Conservation (phyloP, 345 rosid genomes). For the Eucalyptus cladocalyx region DNA sequence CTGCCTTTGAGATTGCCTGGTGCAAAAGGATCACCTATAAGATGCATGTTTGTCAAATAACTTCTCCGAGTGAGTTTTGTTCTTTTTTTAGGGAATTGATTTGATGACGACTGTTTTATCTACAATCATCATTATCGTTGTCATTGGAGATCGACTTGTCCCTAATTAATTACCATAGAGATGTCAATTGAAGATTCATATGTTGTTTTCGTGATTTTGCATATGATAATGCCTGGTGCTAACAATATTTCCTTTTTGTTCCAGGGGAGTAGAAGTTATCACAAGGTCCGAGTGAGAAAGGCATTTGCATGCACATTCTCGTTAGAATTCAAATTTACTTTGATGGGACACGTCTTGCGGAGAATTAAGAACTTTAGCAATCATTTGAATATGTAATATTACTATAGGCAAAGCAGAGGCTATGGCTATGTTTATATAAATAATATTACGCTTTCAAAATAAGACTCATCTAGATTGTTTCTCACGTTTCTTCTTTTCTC, state of each 20-base stretch:
- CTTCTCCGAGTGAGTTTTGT: too few species aligned
- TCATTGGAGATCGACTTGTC: neutral
- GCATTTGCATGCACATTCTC: neutral
- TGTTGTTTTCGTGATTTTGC: neutral
- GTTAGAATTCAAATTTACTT: neutral
- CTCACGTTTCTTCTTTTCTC: neutral
- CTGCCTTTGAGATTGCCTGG: neutral
- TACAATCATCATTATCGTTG: neutral
- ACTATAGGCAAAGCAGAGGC: too few species aligned
- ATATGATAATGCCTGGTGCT: neutral
- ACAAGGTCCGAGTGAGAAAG: neutral
- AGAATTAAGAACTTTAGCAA: neutral
- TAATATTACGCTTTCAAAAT: too few species aligned
- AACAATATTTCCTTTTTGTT: neutral
- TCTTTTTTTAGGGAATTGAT: too few species aligned
- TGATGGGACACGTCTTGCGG: neutral
- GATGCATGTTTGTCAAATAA: neutral
- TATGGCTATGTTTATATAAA: too few species aligned
- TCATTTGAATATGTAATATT: too few species aligned
- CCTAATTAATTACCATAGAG: neutral
- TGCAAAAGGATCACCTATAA: neutral
- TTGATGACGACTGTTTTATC: neutral
- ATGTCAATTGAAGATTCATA: neutral
- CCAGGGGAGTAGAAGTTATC: neutral
- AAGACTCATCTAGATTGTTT: too few species aligned